phyloP scores from a whole-genome alignment of 2,329 filamentous ascomycete genomes.

The Dendryphion nanum region DNA sequence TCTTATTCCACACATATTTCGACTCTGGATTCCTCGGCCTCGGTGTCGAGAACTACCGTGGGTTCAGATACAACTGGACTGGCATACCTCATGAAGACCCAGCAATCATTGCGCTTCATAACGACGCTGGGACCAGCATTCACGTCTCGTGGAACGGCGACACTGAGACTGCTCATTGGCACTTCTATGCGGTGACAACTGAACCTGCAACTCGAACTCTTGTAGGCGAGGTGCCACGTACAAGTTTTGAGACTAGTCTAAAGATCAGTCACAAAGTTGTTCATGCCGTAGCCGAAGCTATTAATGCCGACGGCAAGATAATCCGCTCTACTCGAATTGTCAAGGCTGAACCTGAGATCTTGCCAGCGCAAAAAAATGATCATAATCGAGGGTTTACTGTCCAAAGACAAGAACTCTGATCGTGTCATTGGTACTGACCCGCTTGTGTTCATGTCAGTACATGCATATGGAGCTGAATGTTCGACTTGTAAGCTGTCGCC shows the following conservation, averaged over 20 bases:
- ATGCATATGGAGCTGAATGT: no score
- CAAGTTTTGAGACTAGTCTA: slow-evolving; percentile 16
- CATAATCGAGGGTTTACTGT: background rate
- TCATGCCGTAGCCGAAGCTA: slow-evolving; percentile 14
- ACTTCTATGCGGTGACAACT: slow-evolving; percentile 31
- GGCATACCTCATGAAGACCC: slow-evolving; percentile 20
- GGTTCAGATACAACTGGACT: slow-evolving; percentile 31
- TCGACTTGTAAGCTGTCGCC: no score
- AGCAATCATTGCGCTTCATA: slow-evolving; percentile 16
- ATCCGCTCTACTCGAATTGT: slow-evolving; percentile 8
- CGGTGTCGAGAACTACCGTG: slow-evolving; percentile 41
- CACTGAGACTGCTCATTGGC: slow-evolving; percentile 24
- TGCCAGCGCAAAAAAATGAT: slow-evolving; percentile 6
- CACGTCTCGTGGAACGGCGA: slow-evolving; percentile 31
- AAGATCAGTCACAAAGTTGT: slow-evolving; percentile 3
- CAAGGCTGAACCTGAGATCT: slow-evolving; percentile 11
- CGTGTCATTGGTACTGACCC: no score
- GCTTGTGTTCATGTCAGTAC: no score
- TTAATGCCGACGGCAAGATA: slow-evolving; percentile 11
- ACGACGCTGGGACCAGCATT: slow-evolving; percentile 18
- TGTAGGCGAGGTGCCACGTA: slow-evolving; percentile 11
- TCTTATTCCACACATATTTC: slow-evolving; percentile 42
- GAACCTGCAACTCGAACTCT: slow-evolving; percentile 6
- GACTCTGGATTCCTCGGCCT: slow-evolving; percentile 19
- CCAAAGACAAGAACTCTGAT: no score